These are phyloP conservation scores for Styphnolobium japonicum DNA, from an alignment of 306 rosid genomes.

Conservation along the genomic window DNA sequence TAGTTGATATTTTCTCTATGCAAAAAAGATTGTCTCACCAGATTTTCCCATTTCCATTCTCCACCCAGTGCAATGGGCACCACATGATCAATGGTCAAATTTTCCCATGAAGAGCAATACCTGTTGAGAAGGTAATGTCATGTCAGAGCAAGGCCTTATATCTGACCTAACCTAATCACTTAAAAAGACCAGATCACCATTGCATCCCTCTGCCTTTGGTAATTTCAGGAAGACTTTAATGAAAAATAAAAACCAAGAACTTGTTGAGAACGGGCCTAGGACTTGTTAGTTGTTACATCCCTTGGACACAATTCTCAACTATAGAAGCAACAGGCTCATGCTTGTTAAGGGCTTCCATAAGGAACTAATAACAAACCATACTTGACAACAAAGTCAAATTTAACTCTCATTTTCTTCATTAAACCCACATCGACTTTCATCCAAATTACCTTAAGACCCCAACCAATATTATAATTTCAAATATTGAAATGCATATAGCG, in stretches of 20 bases:
- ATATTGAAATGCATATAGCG: too few species aligned
- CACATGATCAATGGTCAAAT: conserved; percentile 75
- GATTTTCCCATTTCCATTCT: conserved; percentile 74
- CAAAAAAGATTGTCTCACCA: conserved; percentile 35
- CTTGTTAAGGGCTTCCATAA: not conserved
- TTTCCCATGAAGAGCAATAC: conserved; percentile 60
- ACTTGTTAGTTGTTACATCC: not conserved
- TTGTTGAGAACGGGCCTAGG: not conserved
- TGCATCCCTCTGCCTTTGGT: not conserved
- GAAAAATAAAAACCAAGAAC: not conserved
- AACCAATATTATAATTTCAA: too few species aligned
- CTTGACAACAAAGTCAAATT: not conserved
- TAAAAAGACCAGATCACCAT: not conserved
- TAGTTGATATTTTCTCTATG: not conserved
- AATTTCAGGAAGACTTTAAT: not conserved
- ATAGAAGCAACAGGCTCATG: not conserved
- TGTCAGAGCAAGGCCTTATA: not conserved
- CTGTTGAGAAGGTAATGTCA: conserved; percentile 31
- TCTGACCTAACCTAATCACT: not conserved
- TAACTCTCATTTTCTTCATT: not conserved
- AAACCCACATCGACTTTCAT: not conserved
- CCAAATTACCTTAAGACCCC: not conserved
- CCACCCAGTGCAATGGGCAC: conserved; percentile 60
- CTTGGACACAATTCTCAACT: not conserved
- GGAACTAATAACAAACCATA: too few species aligned